Base-by-base conservation (phyloP, 257 asterid species). In the Nemophila menziesii region DNA sequence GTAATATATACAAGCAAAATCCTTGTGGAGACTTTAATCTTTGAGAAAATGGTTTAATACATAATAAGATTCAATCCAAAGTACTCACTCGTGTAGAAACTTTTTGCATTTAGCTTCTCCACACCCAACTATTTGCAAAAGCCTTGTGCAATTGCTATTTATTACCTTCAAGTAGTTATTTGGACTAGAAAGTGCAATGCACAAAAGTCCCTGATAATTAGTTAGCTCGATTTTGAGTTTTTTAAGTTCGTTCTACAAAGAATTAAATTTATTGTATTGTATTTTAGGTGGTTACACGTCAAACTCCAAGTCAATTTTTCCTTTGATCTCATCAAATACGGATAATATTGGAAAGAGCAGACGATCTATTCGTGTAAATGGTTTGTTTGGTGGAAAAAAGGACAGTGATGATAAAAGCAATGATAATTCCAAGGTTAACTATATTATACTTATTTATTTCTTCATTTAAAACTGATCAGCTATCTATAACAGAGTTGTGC, bases 311-410 rank as follows among this genome's bases (percentile, higher is more conserved):
- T 24, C 46, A 8, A 16, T 41, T 13, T 11, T n/a, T 24, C 46
- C 24, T 0, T 14, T 41, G 46, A 41, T 41, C 24, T 41, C 20
- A 12, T 41, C 46, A 11, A 13, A 14, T 11, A 12, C 2, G 26
- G 46, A 22, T 19, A 22, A 52, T 39, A 16, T 48, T 46, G 36
- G 16, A 22, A 60, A 60, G 26, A 26, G 39, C 29, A 62, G 37
- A 17, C 71, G 72, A 54, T 70, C 82, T 62, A 66, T 77, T 20
- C 60, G 61, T 19, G 71, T 86, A 59, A 53, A 63, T 45, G 75
- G 77, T 27, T 66, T 86, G 60, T 86, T 86, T 74, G 96, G 96
- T 11, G 86, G 94, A 15, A 79, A 77, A 58, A 82, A 79, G 65
- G 84, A 77, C 36, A 57, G 19, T 44, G 66, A 58, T 48, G 94